These are phyloP conservation scores for Fusarium tricinctum DNA, from an alignment of 2,329 filamentous ascomycete genomes.

Conservation along the genomic window DNA sequence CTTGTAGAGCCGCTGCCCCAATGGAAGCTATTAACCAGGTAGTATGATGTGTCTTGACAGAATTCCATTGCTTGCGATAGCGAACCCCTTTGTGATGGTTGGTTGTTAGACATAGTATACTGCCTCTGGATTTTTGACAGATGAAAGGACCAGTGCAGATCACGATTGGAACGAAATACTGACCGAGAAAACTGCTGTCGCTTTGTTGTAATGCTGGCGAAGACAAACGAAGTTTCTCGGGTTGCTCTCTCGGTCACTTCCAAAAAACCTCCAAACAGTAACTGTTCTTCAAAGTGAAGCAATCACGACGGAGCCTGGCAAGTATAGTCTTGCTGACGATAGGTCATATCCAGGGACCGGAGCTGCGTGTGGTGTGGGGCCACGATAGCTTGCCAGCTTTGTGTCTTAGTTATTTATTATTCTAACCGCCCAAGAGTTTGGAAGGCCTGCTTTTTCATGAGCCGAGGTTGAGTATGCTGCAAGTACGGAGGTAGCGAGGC, in stretches of 20 bases:
- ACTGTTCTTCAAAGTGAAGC: slow-evolving; percentile 8
- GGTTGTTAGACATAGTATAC: not conserved
- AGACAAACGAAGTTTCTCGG: not conserved
- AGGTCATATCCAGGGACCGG: slow-evolving; percentile 20
- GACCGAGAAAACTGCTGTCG: not conserved
- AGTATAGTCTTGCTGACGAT: slow-evolving; percentile 17
- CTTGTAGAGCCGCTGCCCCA: slow-evolving; percentile 16
- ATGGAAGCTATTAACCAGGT: slow-evolving; percentile 2
- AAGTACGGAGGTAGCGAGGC: slow-evolving; percentile 36
- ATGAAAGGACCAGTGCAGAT: not conserved
- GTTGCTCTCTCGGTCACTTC: not conserved
- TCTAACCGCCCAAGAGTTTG: not conserved
- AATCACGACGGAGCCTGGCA: not conserved
- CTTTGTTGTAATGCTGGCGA: not conserved
- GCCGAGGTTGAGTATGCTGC: slow-evolving; percentile 1
- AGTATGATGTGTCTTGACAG: slow-evolving; percentile 9
- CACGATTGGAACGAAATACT: not conserved
- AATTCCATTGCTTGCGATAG: not conserved
- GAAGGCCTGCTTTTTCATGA: not conserved
- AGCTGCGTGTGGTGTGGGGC: not conserved
- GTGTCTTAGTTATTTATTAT: slow-evolving; percentile 8
- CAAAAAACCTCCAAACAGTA: not conserved
- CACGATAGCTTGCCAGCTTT: slow-evolving; percentile 11
- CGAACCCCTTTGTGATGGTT: not conserved
- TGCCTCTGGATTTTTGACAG: not conserved